Evolutionary conservation across 2,329 filamentous ascomycete species (phyloP).

Genomic region (Pseudogymnoascus sp.): DNA sequence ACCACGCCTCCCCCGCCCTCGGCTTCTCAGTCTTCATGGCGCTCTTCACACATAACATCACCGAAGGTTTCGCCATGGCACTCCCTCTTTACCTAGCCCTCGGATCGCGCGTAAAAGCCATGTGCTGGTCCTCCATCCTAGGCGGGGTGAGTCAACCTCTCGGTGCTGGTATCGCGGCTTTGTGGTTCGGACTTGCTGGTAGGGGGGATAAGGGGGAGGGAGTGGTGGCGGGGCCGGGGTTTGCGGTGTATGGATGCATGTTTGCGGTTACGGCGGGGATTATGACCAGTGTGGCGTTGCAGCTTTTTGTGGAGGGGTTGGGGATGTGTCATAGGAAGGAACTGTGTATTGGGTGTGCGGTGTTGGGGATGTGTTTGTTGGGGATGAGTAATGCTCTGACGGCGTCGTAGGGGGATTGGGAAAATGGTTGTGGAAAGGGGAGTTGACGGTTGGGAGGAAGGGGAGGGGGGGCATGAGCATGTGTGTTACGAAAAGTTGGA

Average conservation of each 20-base stretch:
- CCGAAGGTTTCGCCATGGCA: slow-evolving; percentile 91
- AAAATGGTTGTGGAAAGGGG: no score
- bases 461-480: neutral
- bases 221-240: slow-evolving; percentile 33
- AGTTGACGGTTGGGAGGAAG: no score
- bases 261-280: slow-evolving; percentile 89
- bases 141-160: slow-evolving; percentile 83
- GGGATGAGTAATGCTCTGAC: slow-evolving; percentile 79
- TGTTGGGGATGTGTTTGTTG: slow-evolving; percentile 79
- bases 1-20: slow-evolving; percentile 83
- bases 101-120: slow-evolving; percentile 69
- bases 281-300: slow-evolving; percentile 87
- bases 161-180: slow-evolving; percentile 72
- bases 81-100: slow-evolving; percentile 89
- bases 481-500: neutral
- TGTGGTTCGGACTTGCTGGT: slow-evolving; percentile 73
- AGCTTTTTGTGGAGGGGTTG: slow-evolving; percentile 79
- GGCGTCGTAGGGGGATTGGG: slow-evolving; percentile 32
- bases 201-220: slow-evolving; percentile 36
- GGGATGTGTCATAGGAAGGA: slow-evolving; percentile 72
- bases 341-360: slow-evolving; percentile 71
- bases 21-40: slow-evolving; percentile 92
- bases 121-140: slow-evolving; percentile 73
- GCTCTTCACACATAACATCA: slow-evolving; percentile 96
- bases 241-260: slow-evolving; percentile 65